A percentile compares a stretch with the other conserved stretches of the same genome.
These are phyloP conservation scores for Torrubiellomyces zombiae DNA, from an alignment of 2,329 filamentous ascomycete species.

Conservation along the genomic window DNA sequence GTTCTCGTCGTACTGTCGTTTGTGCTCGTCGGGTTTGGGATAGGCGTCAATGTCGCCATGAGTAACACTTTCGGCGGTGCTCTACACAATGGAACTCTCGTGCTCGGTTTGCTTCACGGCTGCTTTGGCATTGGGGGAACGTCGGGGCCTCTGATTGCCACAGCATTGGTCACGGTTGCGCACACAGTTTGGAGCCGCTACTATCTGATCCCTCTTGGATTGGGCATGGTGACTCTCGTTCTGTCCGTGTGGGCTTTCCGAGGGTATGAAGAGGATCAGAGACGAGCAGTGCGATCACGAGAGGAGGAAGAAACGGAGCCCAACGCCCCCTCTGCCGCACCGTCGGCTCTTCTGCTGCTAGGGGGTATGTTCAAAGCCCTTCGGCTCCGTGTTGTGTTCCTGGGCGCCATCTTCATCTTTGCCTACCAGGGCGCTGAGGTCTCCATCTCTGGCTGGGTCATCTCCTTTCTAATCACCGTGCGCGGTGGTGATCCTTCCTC, in stretches of 20 bases:
- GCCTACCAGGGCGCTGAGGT: constrained; percentile 77
- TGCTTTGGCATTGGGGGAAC: constrained; percentile 50
- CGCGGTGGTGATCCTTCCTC: constrained; percentile 51
- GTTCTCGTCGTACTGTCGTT: constrained; percentile 49
- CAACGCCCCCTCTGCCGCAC: too few species aligned
- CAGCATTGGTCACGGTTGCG: constrained; percentile 45
- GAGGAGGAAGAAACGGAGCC: too few species aligned
- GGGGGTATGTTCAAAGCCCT: constrained; percentile 30
- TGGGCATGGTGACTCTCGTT: constrained; percentile 38
- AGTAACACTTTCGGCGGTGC: constrained; percentile 42
- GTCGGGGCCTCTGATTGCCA: constrained; percentile 57
- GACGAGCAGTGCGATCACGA: constrained; percentile 17
- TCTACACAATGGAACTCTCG: constrained; percentile 33
- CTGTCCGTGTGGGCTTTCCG: constrained; percentile 53
- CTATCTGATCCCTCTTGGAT: constrained; percentile 48
- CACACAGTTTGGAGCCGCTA: constrained; percentile 51
- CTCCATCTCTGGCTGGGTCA: constrained; percentile 72
- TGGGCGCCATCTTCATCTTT: constrained; percentile 71
- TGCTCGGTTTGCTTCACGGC: constrained; percentile 49
- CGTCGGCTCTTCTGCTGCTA: constrained; percentile 12
- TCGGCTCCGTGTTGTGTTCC: constrained; percentile 43
- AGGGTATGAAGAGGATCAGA: constrained; percentile 46
- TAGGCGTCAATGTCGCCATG: constrained; percentile 38
- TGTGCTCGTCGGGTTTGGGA: constrained; percentile 47
- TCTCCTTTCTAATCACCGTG: constrained; percentile 63